These are phyloP conservation scores for Calycina marina DNA, from an alignment of 2,329 filamentous ascomycete species.

Conservation along the genomic window DNA sequence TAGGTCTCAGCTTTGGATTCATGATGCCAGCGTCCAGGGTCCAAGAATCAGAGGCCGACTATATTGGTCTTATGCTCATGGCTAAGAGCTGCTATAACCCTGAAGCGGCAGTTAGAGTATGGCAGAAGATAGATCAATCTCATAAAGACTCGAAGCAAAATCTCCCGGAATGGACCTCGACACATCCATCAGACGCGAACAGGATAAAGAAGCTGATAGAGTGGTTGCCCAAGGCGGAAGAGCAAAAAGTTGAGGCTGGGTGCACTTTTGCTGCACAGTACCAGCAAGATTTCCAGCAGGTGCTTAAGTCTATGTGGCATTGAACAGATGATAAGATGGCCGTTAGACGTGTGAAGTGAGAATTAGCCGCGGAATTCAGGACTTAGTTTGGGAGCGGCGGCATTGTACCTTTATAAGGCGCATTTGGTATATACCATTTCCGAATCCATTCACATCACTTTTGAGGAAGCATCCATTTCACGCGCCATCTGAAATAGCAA, in stretches of 20 bases:
- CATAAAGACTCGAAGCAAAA: constrained; percentile 26
- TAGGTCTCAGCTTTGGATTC: constrained; percentile 43
- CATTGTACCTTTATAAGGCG: too few species aligned
- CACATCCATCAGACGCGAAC: constrained; percentile 57
- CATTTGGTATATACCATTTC: too few species aligned
- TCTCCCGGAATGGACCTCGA: constrained; percentile 58
- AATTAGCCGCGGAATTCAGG: too few species aligned
- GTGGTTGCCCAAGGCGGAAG: constrained; percentile 43
- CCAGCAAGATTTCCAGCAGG: constrained; percentile 1
- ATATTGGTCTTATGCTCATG: constrained; percentile 74
- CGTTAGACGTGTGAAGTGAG: too few species aligned
- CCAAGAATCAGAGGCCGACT: constrained; percentile 68
- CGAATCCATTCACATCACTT: too few species aligned
- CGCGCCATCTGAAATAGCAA: too few species aligned
- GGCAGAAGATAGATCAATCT: constrained; percentile 48
- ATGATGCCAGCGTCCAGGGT: constrained; percentile 51
- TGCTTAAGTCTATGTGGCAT: not conserved
- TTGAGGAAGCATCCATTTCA: too few species aligned
- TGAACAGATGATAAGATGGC: too few species aligned
- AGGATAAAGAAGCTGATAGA: constrained; percentile 50
- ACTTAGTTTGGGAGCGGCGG: too few species aligned
- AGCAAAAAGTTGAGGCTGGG: constrained; percentile 37
- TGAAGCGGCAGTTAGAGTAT: constrained; percentile 48
- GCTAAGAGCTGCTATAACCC: constrained; percentile 66
- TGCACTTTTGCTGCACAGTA: constrained; percentile 24